A percentile compares a stretch with the other conserved stretches of the same genome.
Conservation (phyloP, 352 stramenopile genomes). For the Phytophthora sansomeana region DNA sequence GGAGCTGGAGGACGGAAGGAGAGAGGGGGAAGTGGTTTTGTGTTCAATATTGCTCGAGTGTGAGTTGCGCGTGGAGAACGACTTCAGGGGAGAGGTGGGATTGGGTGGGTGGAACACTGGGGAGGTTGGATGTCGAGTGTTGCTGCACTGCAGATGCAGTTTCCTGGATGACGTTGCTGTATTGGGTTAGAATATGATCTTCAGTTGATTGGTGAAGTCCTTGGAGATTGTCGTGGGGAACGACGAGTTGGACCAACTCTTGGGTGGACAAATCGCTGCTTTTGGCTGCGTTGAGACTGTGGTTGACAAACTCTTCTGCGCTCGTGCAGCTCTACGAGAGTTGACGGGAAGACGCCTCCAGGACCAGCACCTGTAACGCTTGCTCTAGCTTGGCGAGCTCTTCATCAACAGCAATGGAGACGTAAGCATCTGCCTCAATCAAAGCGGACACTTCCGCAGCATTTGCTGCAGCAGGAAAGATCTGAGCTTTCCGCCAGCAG, state of each 20-base stretch:
- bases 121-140: neutral
- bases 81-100: neutral
- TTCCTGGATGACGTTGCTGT: too few relatives aligned
- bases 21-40: conserved; percentile 19
- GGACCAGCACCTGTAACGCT: conserved; percentile 6
- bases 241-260: conserved; percentile 23
- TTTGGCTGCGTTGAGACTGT: neutral
- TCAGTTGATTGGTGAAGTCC: too few relatives aligned
- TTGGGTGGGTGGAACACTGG: neutral
- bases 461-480: conserved; percentile 8
- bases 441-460: neutral
- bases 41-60: conserved; percentile 29
- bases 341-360: neutral
- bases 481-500: conserved; percentile 25
- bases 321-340: conserved; percentile 3
- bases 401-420: conserved; percentile 3
- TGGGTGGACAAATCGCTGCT: conserved; percentile 11
- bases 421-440: neutral
- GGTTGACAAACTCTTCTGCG: conserved; percentile 4
- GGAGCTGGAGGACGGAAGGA: conserved; percentile 10
- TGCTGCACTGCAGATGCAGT: too few relatives aligned
- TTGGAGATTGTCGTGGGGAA: neutral
- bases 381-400: conserved; percentile 7
- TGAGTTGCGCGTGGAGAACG: conserved; percentile 21
- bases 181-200: too few relatives aligned